A percentile compares a stretch with the other conserved stretches of the same genome.
These are phyloP conservation scores for Pelargonium fulgidum DNA, from an alignment of 441 rosid genomes.

Conservation along the genomic window DNA sequence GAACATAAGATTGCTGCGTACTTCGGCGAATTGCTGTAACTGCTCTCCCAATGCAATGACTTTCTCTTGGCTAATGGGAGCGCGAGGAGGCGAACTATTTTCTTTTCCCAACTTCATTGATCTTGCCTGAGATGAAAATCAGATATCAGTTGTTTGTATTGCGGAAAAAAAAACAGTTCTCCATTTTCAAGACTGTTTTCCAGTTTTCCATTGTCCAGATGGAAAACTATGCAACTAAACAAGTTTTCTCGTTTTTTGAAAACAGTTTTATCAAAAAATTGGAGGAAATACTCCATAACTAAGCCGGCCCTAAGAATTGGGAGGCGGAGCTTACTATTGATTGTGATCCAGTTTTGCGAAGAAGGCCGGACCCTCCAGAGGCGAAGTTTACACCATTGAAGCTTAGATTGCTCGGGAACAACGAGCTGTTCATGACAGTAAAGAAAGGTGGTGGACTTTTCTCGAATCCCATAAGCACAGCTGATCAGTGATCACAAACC, in stretches of 20 bases:
- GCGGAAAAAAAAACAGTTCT: no score
- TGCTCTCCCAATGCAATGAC: constrained; percentile 36
- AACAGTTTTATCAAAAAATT: no score
- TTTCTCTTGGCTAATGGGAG: constrained; percentile 13
- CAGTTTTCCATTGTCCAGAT: no score
- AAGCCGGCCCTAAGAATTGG: no score
- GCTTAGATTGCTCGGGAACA: constrained; percentile 20
- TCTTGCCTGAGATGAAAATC: constrained; percentile 17
- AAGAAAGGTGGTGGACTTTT: constrained; percentile 44
- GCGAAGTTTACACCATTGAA: constrained; percentile 45
- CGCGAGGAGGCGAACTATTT: neutral
- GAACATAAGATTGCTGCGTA: constrained; percentile 20
- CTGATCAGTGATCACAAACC: constrained; percentile 16
- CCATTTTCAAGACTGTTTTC: no score
- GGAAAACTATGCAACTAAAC: no score
- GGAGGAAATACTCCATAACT: no score
- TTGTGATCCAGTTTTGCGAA: constrained; percentile 31
- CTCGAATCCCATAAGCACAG: constrained; percentile 32
- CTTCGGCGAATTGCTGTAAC: constrained; percentile 27
- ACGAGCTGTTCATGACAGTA: constrained; percentile 21
- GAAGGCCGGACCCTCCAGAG: constrained; percentile 52
- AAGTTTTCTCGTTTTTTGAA: no score
- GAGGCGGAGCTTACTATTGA: constrained; percentile 4
- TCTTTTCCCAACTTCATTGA: neutral
- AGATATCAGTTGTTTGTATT: neutral